These are phyloP conservation scores for Amauroascus verrucosus DNA, from an alignment of 2,329 filamentous ascomycete genomes.

Conservation along the genomic window DNA sequence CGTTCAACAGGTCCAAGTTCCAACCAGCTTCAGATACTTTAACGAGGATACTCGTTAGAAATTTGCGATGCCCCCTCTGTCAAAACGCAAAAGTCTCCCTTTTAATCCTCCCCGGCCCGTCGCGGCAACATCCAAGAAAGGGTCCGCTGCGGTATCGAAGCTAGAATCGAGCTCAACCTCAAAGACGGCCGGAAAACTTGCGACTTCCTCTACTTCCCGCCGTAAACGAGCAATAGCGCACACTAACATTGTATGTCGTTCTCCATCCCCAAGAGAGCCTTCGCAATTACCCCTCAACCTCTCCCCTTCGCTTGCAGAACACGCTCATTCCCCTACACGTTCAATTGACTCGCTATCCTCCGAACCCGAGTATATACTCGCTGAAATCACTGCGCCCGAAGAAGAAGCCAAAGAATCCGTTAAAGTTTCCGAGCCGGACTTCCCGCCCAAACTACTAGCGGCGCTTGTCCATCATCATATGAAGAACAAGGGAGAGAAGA, in stretches of 20 bases:
- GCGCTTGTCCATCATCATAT: slow-evolving; percentile 76
- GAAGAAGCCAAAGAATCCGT: slow-evolving; percentile 22
- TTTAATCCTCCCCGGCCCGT: slow-evolving; percentile 37
- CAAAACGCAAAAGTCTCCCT: slow-evolving; percentile 33
- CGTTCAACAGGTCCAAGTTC: not conserved
- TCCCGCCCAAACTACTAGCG: slow-evolving; percentile 65
- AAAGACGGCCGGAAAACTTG: slow-evolving; percentile 15
- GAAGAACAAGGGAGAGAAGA: slow-evolving; percentile 47
- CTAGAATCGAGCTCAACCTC: slow-evolving; percentile 16
- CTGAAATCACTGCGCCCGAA: slow-evolving; percentile 31
- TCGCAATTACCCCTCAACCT: not conserved
- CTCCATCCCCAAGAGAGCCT: slow-evolving; percentile 5
- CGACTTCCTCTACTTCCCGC: not conserved
- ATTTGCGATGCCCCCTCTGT: slow-evolving; percentile 21
- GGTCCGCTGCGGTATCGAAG: slow-evolving; percentile 17
- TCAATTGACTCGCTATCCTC: slow-evolving; percentile 22
- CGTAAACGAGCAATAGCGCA: slow-evolving; percentile 12
- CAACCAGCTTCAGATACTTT: not conserved
- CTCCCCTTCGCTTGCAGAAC: slow-evolving; percentile 12
- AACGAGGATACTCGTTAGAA: not conserved
- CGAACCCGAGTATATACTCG: slow-evolving; percentile 41
- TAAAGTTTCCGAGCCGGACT: slow-evolving; percentile 35
- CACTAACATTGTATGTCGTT: slow-evolving; percentile 9
- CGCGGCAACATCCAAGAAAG: slow-evolving; percentile 20
- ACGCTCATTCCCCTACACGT: slow-evolving; percentile 4